These are phyloP conservation scores for Lagenaria siceraria DNA, from an alignment of 306 rosid species.

Conservation along the genomic window DNA sequence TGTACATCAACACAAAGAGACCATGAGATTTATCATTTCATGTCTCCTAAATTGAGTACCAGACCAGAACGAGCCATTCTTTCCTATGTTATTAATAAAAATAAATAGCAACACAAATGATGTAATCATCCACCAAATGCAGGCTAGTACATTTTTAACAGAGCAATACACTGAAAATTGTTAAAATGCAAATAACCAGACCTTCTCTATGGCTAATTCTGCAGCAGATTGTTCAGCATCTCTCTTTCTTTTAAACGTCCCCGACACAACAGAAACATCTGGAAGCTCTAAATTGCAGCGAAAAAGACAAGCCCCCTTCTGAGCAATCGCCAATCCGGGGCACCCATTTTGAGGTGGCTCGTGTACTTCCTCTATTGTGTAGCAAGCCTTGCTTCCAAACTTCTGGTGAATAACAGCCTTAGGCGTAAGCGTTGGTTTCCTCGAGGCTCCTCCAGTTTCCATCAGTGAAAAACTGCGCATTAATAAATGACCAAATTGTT, in stretches of 20 bases:
- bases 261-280: slow-evolving; percentile 51
- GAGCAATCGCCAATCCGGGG: slow-evolving; percentile 57
- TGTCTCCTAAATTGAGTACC: not conserved
- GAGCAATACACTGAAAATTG: not conserved
- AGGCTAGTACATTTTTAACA: not conserved
- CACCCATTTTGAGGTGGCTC: slow-evolving; percentile 49
- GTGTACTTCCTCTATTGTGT: slow-evolving; percentile 55
- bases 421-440: slow-evolving; percentile 35
- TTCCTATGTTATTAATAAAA: not conserved
- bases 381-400: slow-evolving; percentile 47
- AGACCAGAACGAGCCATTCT: not conserved
- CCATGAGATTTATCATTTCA: not conserved
- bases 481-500: not conserved
- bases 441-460: slow-evolving; percentile 32
- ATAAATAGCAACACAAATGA: not conserved
- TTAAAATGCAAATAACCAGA: slow-evolving; percentile 15
- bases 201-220: slow-evolving; percentile 76
- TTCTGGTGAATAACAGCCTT: slow-evolving; percentile 64
- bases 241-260: slow-evolving; percentile 66
- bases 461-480: slow-evolving; percentile 14
- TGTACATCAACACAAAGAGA: not conserved
- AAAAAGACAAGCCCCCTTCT: slow-evolving; percentile 46
- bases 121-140: not conserved
- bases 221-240: slow-evolving; percentile 96
- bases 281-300: slow-evolving; percentile 84